Base-by-base conservation (phyloP, 1,284 basidiomycete genomes). In the Thelephora terrestris region DNA sequence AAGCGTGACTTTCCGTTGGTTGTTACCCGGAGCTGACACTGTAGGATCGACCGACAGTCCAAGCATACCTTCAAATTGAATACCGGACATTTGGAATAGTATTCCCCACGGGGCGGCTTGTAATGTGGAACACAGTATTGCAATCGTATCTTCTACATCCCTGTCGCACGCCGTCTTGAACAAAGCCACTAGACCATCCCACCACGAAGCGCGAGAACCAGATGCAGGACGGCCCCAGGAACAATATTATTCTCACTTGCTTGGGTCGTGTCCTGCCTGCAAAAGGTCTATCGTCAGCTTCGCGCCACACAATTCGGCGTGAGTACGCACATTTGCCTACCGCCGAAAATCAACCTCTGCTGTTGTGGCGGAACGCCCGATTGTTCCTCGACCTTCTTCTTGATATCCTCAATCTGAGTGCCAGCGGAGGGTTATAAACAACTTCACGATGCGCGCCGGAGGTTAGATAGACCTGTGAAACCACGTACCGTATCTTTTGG, bases 381-480 rank as follows among this genome's bases (percentile, higher is more conserved):
- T 69, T 99, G 96, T 71, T 98, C 95, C 67, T 99, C 96, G 27
- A 99, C 92, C 65, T 91, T 89, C 75, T 97, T 94, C 73, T 99
- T 99, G 71, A 99, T 95, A 57, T 91, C 84, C 43, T 81, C 76
- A 63, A 97, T 92, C 94, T 96, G 57, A 24, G 27, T 38, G 45
- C 45, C 32, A 10, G 35, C 25, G 43, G 21, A 21, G 9, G 25
- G 21, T 10, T 10, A 42, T 5, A n/a, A 23, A 21, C 6, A 6
- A n/a, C 6, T 21, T 10, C 17, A 42, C 10, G 39, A n/a, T 6
- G 14, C 14, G 6, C 14, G 10, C 10, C 3, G 4, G 25, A n/a
- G 5, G 5, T 25, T n/a, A 14, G 39, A 4, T 23, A 5, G 25
- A 42, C 20, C 17, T 21, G 9, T 12, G 21, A 23, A 42, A 6